phyloP scores from a whole-genome alignment of 2,329 filamentous ascomycete genomes.

The Aspergillus carbonarius region DNA sequence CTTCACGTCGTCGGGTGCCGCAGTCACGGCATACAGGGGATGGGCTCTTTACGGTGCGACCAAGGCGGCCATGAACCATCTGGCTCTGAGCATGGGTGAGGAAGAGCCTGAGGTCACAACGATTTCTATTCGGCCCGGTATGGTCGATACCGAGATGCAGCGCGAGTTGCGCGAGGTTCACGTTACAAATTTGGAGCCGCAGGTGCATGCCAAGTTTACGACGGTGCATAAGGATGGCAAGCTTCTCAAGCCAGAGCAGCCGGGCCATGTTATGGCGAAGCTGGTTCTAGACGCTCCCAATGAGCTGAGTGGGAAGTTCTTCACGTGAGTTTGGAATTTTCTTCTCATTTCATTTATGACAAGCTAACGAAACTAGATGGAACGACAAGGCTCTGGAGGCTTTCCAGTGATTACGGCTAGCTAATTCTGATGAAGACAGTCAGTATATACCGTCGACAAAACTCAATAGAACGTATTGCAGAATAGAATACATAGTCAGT shows the following conservation, averaged over 20 bases:
- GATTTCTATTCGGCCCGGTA: conserved; percentile 34
- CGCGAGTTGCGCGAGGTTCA: conserved; percentile 73
- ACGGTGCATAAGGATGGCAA: conserved; percentile 68
- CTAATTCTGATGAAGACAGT: conserved; percentile 26
- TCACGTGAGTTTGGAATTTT: conserved; percentile 41
- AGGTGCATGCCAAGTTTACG: conserved; percentile 64
- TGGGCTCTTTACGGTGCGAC: conserved; percentile 40
- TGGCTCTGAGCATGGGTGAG: conserved; percentile 28
- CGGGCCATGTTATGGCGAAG: conserved; percentile 81
- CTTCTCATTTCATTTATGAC: conserved; percentile 5
- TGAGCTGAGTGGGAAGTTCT: conserved; percentile 72
- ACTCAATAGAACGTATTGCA: conserved; percentile 19
- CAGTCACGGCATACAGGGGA: conserved; percentile 31
- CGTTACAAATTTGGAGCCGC: conserved; percentile 57
- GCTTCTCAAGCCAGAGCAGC: conserved; percentile 77
- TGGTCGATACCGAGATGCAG: conserved; percentile 39
- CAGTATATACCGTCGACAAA: conserved; percentile 27
- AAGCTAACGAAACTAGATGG: conserved; percentile 42
- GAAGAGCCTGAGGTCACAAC: conserved; percentile 29
- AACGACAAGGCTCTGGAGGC: conserved; percentile 43
- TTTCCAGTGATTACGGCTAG: conserved; percentile 38
- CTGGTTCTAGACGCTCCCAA: conserved; percentile 65
- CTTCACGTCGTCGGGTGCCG: conserved; percentile 38
- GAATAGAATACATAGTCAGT: conserved; percentile 47
- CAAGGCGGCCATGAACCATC: conserved; percentile 39